Evolutionary conservation across 2,329 filamentous ascomycete genomes (phyloP), one percentile per base, ranked within the genome.

Genomic region (Cordyceps cicadae): DNA sequence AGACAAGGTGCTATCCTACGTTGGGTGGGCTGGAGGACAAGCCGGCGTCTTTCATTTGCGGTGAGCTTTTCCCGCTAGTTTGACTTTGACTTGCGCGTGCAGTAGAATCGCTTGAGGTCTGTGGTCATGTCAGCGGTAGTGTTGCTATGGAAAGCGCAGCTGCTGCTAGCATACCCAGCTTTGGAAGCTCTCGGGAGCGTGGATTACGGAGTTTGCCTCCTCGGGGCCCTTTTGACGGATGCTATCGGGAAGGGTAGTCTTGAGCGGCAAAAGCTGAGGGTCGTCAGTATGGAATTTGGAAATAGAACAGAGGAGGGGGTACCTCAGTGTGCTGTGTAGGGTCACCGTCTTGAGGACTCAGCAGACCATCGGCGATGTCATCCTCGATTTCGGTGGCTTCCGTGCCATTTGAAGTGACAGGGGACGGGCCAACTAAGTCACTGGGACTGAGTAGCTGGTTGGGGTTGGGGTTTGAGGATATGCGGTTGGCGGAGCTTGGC

Each of bases 161-260:
- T 29, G 43, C 12, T 37, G 48, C 45, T 46, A 71, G 52, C 83
- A 70, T 72, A 94, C 90, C 83, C 94, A 96, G 66, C 84, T 84
- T 60, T 85, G 82, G 73, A 94, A 97, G 63, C 88, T 90, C 65
- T 90, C 81, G 0, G 92, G 92, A 17, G 90, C 90, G 78, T 96
- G 92, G 66, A 97, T 96, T 59, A 96, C 92, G 1, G 92, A 97
- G 58, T 90, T 82, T 26, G 91, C 87, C 66, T 92, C 90, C 65
- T 96, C 90, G 63, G 86, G 86, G 26, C 82, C 81, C 58, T 77
- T 76, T 56, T 81, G 79, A 70, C 86, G 77, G 71, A 87, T 68
- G 62, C 79, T 76, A 48, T 84, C 82, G 3, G 83, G 75, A 11
- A 87, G 68, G 63, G 80, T 82, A 5, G 85, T 87, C 57, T 75